These are phyloP conservation scores for Plasmodium adleri DNA, from an alignment of 169 alveolate species.

Conservation along the genomic window DNA sequence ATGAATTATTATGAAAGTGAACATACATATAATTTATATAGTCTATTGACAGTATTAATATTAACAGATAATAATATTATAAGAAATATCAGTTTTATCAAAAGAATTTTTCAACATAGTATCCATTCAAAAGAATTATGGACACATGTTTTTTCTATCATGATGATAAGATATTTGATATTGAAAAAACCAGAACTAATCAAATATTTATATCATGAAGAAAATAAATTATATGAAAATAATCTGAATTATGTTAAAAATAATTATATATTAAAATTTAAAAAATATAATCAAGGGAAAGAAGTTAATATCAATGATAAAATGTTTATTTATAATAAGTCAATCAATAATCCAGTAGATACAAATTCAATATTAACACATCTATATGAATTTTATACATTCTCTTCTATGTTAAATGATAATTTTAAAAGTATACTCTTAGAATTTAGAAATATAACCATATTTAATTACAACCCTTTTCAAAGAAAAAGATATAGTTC, in stretches of 20 bases:
- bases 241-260: conserved; percentile 41
- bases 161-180: conserved; percentile 52
- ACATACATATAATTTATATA: conserved; percentile 50
- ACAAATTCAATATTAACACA: conserved; percentile 63
- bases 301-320: conserved; percentile 13
- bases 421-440: conserved; percentile 30
- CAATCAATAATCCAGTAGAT: conserved; percentile 66
- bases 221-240: conserved; percentile 27
- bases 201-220: conserved; percentile 53
- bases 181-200: conserved; percentile 33
- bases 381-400: conserved; percentile 53
- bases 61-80: conserved; percentile 60
- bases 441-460: conserved; percentile 62
- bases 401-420: conserved; percentile 39
- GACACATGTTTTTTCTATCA: conserved; percentile 36
- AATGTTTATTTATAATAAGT: conserved; percentile 28
- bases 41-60: conserved; percentile 41
- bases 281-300: conserved; percentile 48
- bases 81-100: conserved; percentile 51
- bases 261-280: conserved; percentile 18
- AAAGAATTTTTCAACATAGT: conserved; percentile 63
- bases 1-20: conserved; percentile 65
- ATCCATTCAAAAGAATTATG: conserved; percentile 62
- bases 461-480: conserved; percentile 24
- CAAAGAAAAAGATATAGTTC: conserved; percentile 16